Evolutionary conservation across 176 grass and related monocot genomes (phyloP).

Genomic region (Olyra latifolia): DNA sequence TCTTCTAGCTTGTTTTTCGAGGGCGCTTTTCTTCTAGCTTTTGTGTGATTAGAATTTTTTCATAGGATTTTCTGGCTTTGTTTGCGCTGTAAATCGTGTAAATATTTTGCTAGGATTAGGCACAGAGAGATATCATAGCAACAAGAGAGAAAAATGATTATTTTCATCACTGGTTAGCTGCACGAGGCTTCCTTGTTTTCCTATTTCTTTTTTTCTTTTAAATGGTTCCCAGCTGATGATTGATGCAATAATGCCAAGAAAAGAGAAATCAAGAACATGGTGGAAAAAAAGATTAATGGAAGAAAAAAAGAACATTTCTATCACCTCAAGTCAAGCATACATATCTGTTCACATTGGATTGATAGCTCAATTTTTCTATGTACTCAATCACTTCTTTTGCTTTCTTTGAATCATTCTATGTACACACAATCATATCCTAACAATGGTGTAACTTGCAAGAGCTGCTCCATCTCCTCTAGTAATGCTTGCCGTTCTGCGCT

Average conservation of each 20-base stretch:
- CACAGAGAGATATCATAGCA: constrained; percentile 26
- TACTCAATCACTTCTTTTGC: background rate
- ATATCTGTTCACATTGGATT: constrained; percentile 27
- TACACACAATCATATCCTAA: constrained; percentile 44
- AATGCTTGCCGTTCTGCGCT: constrained; percentile 34
- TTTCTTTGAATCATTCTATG: constrained; percentile 39
- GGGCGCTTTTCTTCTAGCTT: background rate
- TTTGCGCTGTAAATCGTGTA: constrained; percentile 35
- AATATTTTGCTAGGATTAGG: constrained; percentile 49
- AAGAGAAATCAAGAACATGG: constrained; percentile 10
- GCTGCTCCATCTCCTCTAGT: constrained; percentile 22
- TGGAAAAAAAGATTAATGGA: background rate
- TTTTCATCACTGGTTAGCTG: background rate
- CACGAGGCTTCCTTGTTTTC: background rate
- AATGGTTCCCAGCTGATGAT: constrained; percentile 37
- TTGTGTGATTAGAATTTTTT: constrained; percentile 24
- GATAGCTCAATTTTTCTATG: constrained; percentile 37
- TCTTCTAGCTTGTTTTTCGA: background rate
- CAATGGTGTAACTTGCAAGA: constrained; percentile 9
- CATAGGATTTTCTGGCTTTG: background rate
- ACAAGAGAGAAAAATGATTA: constrained; percentile 38
- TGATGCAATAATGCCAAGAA: constrained; percentile 38
- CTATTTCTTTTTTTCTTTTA: background rate
- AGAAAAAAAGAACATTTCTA: constrained; percentile 26
- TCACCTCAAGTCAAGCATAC: constrained; percentile 26